These are phyloP conservation scores for Trichomonas gallinae DNA, from an alignment of 208 protist species.

Conservation along the genomic window DNA sequence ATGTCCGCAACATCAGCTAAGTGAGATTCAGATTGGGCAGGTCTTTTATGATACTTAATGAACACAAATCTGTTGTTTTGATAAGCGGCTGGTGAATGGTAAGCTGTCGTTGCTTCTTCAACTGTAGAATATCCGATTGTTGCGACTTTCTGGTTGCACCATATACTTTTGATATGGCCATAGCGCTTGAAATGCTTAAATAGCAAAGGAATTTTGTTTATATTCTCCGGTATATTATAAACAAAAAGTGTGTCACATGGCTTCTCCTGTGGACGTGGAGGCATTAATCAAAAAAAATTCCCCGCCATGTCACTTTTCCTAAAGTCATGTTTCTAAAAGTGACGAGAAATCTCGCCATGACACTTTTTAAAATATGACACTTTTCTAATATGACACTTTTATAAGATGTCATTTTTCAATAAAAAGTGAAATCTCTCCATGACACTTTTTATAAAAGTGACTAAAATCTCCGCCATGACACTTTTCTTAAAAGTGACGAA, in stretches of 20 bases:
- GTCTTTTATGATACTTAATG: background rate
- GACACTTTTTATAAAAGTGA: no score
- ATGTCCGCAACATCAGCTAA: background rate
- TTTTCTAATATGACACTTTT: no score
- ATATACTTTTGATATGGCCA: background rate
- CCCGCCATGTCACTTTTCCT: no score
- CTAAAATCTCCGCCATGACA: no score
- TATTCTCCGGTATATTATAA: background rate
- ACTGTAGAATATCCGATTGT: background rate
- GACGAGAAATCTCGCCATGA: no score
- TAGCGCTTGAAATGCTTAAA: background rate
- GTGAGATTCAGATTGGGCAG: background rate
- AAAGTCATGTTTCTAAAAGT: no score
- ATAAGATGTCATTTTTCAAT: no score
- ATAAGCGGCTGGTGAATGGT: background rate
- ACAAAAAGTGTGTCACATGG: background rate
- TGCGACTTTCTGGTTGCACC: background rate
- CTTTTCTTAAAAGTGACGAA: background rate
- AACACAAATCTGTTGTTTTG: background rate
- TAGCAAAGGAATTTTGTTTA: background rate
- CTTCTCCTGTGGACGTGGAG: background rate
- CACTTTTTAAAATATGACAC: no score
- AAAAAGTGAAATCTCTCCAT: no score
- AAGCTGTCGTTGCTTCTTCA: background rate
- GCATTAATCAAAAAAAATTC: no score